These are phyloP conservation scores for Termitomyces sp. DNA, from an alignment of 768 basidiomycete species.

Conservation along the genomic window DNA sequence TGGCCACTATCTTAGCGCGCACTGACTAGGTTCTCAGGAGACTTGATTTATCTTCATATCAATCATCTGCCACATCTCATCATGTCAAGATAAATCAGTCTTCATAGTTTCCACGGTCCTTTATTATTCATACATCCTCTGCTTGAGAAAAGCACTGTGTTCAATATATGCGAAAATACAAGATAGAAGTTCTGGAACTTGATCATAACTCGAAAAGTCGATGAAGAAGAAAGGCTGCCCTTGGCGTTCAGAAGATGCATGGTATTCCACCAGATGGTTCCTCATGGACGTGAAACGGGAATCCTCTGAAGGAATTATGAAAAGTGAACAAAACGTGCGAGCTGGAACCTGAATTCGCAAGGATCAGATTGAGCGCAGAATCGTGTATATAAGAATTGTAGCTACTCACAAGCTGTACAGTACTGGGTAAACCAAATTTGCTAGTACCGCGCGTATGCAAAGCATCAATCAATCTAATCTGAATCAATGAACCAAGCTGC, in stretches of 20 bases:
- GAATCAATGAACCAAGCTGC: too few species aligned
- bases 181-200: background rate
- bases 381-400: background rate
- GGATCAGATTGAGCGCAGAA: background rate
- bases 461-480: background rate
- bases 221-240: background rate
- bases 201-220: background rate
- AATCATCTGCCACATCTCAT: background rate
- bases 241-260: background rate
- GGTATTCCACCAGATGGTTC: background rate
- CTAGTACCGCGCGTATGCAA: too few species aligned
- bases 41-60: background rate
- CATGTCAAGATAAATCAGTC: background rate
- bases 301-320: background rate
- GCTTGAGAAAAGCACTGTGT: background rate
- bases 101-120: background rate
- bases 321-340: background rate
- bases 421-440: too few species aligned
- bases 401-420: background rate
- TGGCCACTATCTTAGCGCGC: background rate
- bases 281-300: background rate
- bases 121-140: too few species aligned
- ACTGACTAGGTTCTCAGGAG: background rate
- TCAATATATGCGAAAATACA: background rate
- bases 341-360: too few species aligned